phyloP scores from a whole-genome alignment of 352 stramenopile genomes.

The Globisporangium polare region DNA sequence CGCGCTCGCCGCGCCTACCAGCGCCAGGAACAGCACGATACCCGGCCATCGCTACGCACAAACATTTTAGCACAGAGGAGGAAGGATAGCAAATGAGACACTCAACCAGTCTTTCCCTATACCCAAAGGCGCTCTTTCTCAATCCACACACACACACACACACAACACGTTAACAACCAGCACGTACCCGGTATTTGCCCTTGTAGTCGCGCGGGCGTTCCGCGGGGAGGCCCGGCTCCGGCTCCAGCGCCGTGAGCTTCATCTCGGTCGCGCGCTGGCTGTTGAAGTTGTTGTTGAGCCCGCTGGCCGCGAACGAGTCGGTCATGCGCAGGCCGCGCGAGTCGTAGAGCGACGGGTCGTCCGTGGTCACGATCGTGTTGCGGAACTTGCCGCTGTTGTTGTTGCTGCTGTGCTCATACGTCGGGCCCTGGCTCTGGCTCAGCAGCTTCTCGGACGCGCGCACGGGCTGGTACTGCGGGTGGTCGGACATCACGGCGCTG shows the following conservation, averaged over 20 bases:
- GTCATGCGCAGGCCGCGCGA: neutral
- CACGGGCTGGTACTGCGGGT: neutral
- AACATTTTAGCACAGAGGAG: neutral
- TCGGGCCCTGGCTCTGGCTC: neutral
- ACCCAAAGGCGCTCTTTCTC: neutral
- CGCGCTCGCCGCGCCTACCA: slow-evolving; percentile 7
- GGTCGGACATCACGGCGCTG: neutral
- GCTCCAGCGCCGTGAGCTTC: slow-evolving; percentile 51
- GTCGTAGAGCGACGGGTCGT: slow-evolving; percentile 3
- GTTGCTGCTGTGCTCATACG: slow-evolving; percentile 1
- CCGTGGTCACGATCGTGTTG: slow-evolving; percentile 4
- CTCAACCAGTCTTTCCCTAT: neutral
- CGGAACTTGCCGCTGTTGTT: slow-evolving; percentile 6
- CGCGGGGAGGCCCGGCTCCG: slow-evolving; percentile 25
- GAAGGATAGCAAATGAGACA: neutral
- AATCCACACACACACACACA: neutral
- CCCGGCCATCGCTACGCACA: slow-evolving; percentile 11
- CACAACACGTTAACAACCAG: neutral
- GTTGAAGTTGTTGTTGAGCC: neutral
- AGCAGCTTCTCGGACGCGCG: neutral
- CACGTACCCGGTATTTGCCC: slow-evolving; percentile 48
- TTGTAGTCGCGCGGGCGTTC: slow-evolving; percentile 67
- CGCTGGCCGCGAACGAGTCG: neutral
- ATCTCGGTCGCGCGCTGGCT: slow-evolving; percentile 48
- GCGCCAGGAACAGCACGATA: slow-evolving; percentile 12